phyloP scores from a whole-genome alignment of 768 basidiomycete genomes.

The Termitomyces sp. region DNA sequence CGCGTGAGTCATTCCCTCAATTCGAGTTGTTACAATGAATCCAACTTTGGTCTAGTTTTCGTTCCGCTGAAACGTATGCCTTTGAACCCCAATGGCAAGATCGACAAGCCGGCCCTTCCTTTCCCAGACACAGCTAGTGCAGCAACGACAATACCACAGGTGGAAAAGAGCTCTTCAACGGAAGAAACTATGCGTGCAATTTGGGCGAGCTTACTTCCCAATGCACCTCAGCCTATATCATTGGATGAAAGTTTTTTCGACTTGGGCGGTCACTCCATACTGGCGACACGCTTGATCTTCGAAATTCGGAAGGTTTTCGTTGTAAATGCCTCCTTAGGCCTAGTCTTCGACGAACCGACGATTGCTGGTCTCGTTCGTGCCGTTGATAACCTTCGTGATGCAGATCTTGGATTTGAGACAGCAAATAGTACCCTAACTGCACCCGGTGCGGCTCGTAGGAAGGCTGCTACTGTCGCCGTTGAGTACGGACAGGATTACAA shows the following conservation, averaged over 20 bases:
- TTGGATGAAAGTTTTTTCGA: conserved; percentile 97
- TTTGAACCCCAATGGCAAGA: conserved; percentile 97
- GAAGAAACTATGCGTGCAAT: conserved; percentile 79
- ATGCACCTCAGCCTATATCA: conserved; percentile 70
- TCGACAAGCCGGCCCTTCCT: conserved; percentile 96
- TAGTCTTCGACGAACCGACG: conserved; percentile 90
- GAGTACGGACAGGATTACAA: conserved; percentile 82
- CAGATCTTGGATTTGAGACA: conserved; percentile 60
- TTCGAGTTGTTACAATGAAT: neutral
- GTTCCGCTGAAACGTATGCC: conserved; percentile 95
- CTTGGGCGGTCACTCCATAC: conserved; percentile 95
- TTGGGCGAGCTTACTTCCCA: conserved; percentile 80
- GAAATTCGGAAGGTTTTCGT: conserved; percentile 92
- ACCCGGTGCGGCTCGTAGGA: conserved; percentile 10
- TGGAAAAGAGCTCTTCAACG: conserved; percentile 51
- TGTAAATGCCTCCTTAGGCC: conserved; percentile 82
- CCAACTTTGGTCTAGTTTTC: conserved; percentile 54
- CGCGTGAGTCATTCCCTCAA: conserved; percentile 48
- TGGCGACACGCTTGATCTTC: conserved; percentile 95
- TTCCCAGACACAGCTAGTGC: conserved; percentile 93
- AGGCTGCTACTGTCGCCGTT: conserved; percentile 26
- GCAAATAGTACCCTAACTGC: neutral
- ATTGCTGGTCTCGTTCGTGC: conserved; percentile 70
- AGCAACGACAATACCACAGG: conserved; percentile 30
- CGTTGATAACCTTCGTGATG: conserved; percentile 68